These are phyloP conservation scores for Termitomyces sp. DNA, from an alignment of 768 basidiomycete genomes.

Conservation along the genomic window DNA sequence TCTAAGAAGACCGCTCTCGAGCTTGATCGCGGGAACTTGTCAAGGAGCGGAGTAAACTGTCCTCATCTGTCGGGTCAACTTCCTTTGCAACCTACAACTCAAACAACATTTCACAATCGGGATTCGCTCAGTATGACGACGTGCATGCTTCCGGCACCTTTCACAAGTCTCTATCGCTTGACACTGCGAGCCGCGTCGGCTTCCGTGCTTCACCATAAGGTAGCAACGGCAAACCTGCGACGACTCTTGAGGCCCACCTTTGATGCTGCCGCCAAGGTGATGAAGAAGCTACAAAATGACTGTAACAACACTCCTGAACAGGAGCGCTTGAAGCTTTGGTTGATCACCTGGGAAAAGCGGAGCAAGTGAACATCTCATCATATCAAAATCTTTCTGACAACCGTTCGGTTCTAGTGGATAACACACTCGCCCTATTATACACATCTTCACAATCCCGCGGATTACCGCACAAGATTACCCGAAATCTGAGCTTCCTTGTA, in stretches of 20 bases:
- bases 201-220: conserved; percentile 48
- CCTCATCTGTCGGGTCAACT: background rate
- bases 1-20: too few species aligned
- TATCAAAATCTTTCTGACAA: conserved; percentile 1
- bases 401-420: conserved; percentile 47
- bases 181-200: conserved; percentile 51
- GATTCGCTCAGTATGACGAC: conserved; percentile 2
- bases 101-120: background rate
- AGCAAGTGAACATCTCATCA: conserved; percentile 30
- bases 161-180: conserved; percentile 57
- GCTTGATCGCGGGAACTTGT: background rate
- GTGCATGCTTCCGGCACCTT: conserved; percentile 26
- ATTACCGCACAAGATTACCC: conserved; percentile 50
- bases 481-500: conserved; percentile 42
- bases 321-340: conserved; percentile 31
- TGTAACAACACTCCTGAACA: conserved; percentile 20
- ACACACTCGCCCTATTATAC: conserved; percentile 55
- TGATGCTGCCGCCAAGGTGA: conserved; percentile 39
- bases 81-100: background rate
- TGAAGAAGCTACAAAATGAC: conserved; percentile 31
- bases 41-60: background rate
- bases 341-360: conserved; percentile 49
- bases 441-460: conserved; percentile 61
- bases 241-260: conserved; percentile 51
- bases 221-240: conserved; percentile 38